Conservation (phyloP, 2,329 filamentous ascomycete species). For the Nothophoma quercina region DNA sequence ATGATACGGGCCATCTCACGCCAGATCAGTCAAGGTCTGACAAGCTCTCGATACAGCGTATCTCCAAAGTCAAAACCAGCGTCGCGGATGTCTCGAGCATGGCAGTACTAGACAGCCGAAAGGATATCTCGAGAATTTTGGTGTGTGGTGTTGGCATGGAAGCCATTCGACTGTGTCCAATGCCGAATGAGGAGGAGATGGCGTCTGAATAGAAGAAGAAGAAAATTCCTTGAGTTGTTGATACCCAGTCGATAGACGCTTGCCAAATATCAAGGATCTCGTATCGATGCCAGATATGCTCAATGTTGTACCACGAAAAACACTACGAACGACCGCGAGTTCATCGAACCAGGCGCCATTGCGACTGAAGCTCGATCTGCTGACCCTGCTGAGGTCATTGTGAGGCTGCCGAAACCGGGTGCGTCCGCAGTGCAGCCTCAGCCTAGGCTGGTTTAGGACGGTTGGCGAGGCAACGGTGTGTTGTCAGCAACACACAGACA, state of each 20-base stretch:
- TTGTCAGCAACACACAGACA: conserved; percentile 31
- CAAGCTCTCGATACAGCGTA: conserved; percentile 40
- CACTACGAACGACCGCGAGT: too few species aligned
- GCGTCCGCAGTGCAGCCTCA: not conserved
- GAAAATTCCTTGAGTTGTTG: too few species aligned
- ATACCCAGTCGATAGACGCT: too few species aligned
- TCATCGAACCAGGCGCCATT: too few species aligned
- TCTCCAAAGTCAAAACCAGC: conserved; percentile 51
- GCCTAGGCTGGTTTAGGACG: conserved; percentile 1
- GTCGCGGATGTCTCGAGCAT: conserved; percentile 65
- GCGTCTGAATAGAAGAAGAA: too few species aligned
- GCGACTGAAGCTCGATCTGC: too few species aligned
- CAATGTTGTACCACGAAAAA: too few species aligned
- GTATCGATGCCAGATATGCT: too few species aligned
- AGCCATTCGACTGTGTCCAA: conserved; percentile 28
- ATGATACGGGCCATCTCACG: not conserved
- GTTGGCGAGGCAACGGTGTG: conserved; percentile 28
- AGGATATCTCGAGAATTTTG: conserved; percentile 27
- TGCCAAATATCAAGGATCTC: too few species aligned
- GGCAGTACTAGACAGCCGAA: conserved; percentile 46
- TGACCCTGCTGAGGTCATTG: too few species aligned
- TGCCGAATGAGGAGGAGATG: not conserved
- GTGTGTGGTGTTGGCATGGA: conserved; percentile 49
- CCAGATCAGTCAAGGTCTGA: conserved; percentile 7
- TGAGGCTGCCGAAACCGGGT: conserved; percentile 7